Evolutionary conservation across 2,329 filamentous ascomycete species (phyloP).

Genomic region (Fusarium sp.): DNA sequence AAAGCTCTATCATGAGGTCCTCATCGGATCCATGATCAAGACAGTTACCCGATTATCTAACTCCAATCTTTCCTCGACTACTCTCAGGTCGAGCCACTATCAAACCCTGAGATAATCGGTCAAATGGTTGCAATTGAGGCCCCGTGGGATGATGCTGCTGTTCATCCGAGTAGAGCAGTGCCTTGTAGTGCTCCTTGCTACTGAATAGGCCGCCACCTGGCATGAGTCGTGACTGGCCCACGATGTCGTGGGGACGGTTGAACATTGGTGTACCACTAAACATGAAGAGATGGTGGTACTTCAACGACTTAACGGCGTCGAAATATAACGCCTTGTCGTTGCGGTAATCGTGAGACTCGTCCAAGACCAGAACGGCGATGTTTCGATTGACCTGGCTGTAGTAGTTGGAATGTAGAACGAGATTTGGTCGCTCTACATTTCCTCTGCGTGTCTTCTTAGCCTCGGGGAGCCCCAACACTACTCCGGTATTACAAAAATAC

Average conservation of each 20-base stretch:
- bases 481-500: background rate
- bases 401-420: background rate
- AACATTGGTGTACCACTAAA: background rate
- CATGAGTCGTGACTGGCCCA: background rate
- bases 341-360: background rate
- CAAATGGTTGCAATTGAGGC: background rate
- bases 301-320: background rate
- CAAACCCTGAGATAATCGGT: no score
- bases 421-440: background rate
- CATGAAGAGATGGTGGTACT: background rate
- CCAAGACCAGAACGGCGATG: background rate
- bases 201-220: background rate
- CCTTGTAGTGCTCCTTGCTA: background rate
- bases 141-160: background rate
- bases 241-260: background rate
- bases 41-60: background rate
- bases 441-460: background rate
- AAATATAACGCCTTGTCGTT: background rate
- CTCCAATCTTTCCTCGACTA: background rate
- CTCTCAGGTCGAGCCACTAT: background rate
- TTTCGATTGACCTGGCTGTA: background rate
- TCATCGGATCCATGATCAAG: background rate
- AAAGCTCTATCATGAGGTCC: background rate
- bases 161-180: background rate
- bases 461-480: no score